Conservation (phyloP, 1,139 yeast genomes). For the Sugiyamaella xylanicola region DNA sequence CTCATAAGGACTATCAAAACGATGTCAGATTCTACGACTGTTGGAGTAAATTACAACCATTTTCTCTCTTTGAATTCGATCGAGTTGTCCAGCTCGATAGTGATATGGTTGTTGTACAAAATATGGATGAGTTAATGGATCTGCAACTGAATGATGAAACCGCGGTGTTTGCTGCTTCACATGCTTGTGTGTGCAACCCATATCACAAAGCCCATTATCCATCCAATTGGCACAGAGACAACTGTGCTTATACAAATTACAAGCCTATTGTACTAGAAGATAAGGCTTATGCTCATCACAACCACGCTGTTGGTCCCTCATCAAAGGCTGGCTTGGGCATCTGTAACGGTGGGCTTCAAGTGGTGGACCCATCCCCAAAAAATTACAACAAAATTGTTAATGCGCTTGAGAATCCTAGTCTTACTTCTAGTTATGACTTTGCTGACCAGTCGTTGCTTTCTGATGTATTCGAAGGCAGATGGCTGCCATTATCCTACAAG, state of each 20-base stretch:
- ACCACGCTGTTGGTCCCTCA: conserved; percentile 48
- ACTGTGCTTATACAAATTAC: conserved; percentile 53
- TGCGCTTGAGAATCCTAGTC: conserved; percentile 43
- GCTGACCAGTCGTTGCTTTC: conserved; percentile 60
- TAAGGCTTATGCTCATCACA: conserved; percentile 7
- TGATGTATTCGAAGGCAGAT: conserved; percentile 51
- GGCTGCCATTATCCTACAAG: conserved; percentile 54
- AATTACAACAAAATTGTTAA: conserved; percentile 45
- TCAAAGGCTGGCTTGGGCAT: conserved; percentile 47
- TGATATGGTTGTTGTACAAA: conserved; percentile 56
- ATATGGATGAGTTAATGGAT: conserved; percentile 60
- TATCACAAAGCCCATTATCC: conserved; percentile 54
- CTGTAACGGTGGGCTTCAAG: conserved; percentile 58
- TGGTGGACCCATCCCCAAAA: conserved; percentile 48
- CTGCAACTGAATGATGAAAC: conserved; percentile 41
- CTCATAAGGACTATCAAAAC: conserved; percentile 47
- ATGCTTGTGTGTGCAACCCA: conserved; percentile 64
- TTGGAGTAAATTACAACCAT: conserved; percentile 60
- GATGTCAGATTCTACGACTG: conserved; percentile 59
- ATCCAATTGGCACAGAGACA: conserved; percentile 50
- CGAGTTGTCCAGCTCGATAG: conserved; percentile 56
- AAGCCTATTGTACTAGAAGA: conserved; percentile 14
- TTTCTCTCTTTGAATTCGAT: conserved; percentile 51
- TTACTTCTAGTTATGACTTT: conserved; percentile 49
- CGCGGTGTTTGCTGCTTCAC: conserved; percentile 55